A percentile compares a stretch with the other conserved stretches of the same genome.
These are phyloP conservation scores for Gigaspora rosea DNA, from an alignment of 192 early-diverging fungal genomes.

Conservation along the genomic window DNA sequence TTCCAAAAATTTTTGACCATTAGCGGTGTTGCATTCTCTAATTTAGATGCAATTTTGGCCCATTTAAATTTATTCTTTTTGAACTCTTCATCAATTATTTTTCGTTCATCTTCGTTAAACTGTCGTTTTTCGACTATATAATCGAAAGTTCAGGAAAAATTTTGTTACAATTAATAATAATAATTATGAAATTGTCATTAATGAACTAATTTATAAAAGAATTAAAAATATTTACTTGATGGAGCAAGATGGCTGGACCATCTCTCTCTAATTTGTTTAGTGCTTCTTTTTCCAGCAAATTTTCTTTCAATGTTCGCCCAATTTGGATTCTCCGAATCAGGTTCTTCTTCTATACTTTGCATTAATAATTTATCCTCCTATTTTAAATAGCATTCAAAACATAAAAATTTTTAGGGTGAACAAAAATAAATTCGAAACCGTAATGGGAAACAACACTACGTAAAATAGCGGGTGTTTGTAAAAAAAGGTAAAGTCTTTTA, in stretches of 20 bases:
- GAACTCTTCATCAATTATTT: not conserved
- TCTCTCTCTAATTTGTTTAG: not conserved
- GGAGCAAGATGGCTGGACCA: not conserved
- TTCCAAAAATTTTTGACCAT: constrained; percentile 11
- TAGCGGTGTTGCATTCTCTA: not conserved
- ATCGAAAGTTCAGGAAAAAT: not conserved
- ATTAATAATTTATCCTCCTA: not conserved
- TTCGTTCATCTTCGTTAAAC: not conserved
- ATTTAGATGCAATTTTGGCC: not conserved
- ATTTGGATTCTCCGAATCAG: not conserved
- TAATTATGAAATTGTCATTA: not conserved
- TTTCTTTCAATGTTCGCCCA: not conserved
- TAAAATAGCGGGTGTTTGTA: no score
- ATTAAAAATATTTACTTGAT: not conserved
- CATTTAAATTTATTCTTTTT: constrained; percentile 11
- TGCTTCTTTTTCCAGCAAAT: not conserved
- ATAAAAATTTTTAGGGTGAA: no score
- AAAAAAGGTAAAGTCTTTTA: no score
- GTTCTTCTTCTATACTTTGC: not conserved
- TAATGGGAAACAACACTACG: no score
- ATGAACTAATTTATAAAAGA: not conserved
- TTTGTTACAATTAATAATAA: not conserved
- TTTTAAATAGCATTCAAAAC: no score
- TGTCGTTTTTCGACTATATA: not conserved
- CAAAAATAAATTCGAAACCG: no score